Evolutionary conservation across 768 basidiomycete species (phyloP).

Genomic region (Leccinum subtestaceum): DNA sequence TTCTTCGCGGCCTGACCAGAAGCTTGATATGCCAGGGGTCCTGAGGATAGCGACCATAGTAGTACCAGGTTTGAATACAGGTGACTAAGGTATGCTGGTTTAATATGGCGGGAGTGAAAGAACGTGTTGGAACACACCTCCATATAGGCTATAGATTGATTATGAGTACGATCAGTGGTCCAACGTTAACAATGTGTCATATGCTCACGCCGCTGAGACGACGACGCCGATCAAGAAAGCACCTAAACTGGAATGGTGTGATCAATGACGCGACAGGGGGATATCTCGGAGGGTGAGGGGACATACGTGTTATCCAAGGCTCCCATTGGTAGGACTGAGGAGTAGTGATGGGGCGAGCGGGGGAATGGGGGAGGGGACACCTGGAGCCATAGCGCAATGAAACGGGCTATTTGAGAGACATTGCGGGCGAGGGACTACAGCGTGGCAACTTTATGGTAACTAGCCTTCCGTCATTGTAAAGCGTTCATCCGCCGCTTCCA

Average conservation of each 20-base stretch:
- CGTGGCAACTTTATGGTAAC: slow-evolving; percentile 18
- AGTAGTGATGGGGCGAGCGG: neutral
- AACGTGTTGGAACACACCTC: slow-evolving; percentile 36
- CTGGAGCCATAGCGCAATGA: neutral
- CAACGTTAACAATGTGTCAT: slow-evolving; percentile 5
- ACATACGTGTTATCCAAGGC: slow-evolving; percentile 41
- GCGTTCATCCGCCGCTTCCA: slow-evolving; percentile 24
- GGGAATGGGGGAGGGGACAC: neutral
- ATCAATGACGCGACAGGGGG: neutral
- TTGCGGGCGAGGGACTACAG: neutral
- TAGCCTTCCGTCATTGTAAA: slow-evolving; percentile 23
- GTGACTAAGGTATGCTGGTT: slow-evolving; percentile 41
- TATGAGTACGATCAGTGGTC: neutral
- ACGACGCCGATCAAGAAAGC: slow-evolving; percentile 56
- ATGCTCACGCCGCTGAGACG: slow-evolving; percentile 48
- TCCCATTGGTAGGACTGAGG: slow-evolving; percentile 11
- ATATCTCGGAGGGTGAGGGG: neutral
- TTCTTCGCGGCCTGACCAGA: slow-evolving; percentile 36
- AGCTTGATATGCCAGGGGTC: slow-evolving; percentile 51
- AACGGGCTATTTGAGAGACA: slow-evolving; percentile 18
- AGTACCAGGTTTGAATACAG: slow-evolving; percentile 56
- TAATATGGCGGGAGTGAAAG: slow-evolving; percentile 5
- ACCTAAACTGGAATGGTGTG: slow-evolving; percentile 41
- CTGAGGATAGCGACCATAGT: slow-evolving; percentile 46
- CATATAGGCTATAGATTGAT: slow-evolving; percentile 42